These are phyloP conservation scores for Chlorella vulgaris DNA, from an alignment of 139 green algal species.

Conservation along the genomic window DNA sequence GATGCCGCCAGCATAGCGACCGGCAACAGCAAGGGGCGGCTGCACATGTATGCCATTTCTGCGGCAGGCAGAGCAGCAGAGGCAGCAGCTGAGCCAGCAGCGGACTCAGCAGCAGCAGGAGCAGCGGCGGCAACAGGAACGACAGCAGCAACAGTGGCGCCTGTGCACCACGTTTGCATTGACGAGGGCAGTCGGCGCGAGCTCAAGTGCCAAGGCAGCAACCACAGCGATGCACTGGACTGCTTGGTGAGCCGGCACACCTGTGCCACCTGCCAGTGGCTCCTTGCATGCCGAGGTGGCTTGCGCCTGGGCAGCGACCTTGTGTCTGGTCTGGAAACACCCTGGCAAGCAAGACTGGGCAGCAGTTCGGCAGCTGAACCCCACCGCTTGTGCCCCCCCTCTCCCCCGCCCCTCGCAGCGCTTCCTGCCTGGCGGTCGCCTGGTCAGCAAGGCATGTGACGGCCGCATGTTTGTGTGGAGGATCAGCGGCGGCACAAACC, in stretches of 20 bases:
- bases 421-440: constrained; percentile 35
- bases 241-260: constrained; percentile 56
- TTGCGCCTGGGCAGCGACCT: too few relatives aligned
- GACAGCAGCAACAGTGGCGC: background rate
- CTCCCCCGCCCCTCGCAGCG: constrained; percentile 29
- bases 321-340: too few relatives aligned
- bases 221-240: constrained; percentile 49
- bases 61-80: background rate
- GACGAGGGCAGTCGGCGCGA: constrained; percentile 6
- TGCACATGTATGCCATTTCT: constrained; percentile 32
- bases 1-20: constrained; percentile 37
- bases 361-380: too few relatives aligned
- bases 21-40: constrained; percentile 28
- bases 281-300: too few relatives aligned
- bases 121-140: background rate
- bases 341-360: too few relatives aligned
- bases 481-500: background rate
- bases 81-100: constrained; percentile 4
- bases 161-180: background rate
- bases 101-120: too few relatives aligned
- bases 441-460: constrained; percentile 64
- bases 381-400: background rate
- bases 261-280: background rate
- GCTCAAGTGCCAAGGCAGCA: constrained; percentile 31
- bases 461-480: constrained; percentile 62